Evolutionary conservation across 163 green algal species (phyloP), one percentile per base, ranked within the genome.

Genomic region (Chloroidium sp.): DNA sequence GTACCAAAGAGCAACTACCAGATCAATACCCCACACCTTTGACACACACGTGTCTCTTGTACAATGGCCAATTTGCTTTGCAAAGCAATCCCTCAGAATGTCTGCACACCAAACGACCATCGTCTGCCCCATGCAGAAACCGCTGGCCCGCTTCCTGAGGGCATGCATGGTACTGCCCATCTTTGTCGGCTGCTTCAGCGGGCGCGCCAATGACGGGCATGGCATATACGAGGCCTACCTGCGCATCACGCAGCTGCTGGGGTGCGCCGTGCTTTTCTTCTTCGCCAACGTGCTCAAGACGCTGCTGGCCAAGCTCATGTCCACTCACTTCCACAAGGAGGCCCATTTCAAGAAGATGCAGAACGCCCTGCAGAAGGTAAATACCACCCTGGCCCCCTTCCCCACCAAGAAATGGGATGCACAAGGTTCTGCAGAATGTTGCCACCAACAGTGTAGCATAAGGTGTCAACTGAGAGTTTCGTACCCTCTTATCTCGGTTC

Each of bases 261-360:
- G 60, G 62, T 86, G 83, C 77, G 64, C 84, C 3, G 6, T 82
- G 13, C 75, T 86, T 4, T 82, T 82, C 77, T 76, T 67, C 57
- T 84, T 82, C 72, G 83, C 77, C 62, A 86, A 86, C 61, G 75
- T 85, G 61, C 60, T 80, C 14, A 81, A 80, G 68, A 82, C 80
- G 3, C 76, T 88, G 12, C 14, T 82, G 0, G 82, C 85, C 75
- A 89, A 89, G 83, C 69, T 88, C 64, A 62, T 89, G 83, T 78
- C 86, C 10, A 82, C 74, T 13, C 82, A 88, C 59, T 87, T 87
- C 83, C 86, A 89, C 81, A 84, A 85, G 64, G 62, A 82, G 75
- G 80, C 83, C 0, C 80, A 88, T 78, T 89, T 89, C 77, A 61
- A 86, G 36, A 85, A 84, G 69, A 88, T 89, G 83, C 86, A 89